These are phyloP conservation scores for Pichia sp. DNA, from an alignment of 1,139 yeast species.

Conservation along the genomic window DNA sequence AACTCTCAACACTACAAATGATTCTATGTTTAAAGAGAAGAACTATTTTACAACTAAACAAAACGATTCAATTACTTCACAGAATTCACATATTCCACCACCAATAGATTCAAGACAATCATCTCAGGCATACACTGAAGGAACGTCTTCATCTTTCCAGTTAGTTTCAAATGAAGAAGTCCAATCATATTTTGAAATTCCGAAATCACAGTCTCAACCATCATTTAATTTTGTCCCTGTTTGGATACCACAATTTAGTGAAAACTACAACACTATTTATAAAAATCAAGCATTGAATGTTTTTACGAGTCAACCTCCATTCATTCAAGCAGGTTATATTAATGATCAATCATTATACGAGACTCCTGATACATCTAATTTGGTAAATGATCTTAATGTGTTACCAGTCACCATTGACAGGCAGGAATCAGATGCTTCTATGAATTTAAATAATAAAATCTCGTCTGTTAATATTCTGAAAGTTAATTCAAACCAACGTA, in stretches of 20 bases:
- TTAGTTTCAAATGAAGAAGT: conserved; percentile 29
- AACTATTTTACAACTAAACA: conserved; percentile 11
- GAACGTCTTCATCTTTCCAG: conserved; percentile 5
- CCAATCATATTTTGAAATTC: conserved; percentile 36
- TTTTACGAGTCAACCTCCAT: conserved; percentile 51
- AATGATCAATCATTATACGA: conserved; percentile 30
- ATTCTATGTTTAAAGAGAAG: conserved; percentile 12
- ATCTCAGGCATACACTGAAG: conserved; percentile 14
- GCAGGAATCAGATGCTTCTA: conserved; percentile 3
- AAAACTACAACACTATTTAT: conserved; percentile 50
- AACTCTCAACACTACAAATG: neutral
- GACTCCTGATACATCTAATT: conserved; percentile 19
- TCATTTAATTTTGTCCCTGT: conserved; percentile 29
- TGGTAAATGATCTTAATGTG: conserved; percentile 16
- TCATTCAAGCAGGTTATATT: conserved; percentile 33
- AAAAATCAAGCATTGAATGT: conserved; percentile 54
- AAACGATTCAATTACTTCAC: conserved; percentile 9
- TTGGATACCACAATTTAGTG: conserved; percentile 55
- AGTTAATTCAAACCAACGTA: neutral
- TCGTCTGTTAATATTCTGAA: neutral
- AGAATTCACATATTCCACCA: neutral
- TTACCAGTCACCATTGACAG: conserved; percentile 15
- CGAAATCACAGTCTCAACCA: conserved; percentile 32
- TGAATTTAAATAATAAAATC: neutral
- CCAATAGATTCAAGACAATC: conserved; percentile 14